These are phyloP conservation scores for Saturnispora dispora DNA, from an alignment of 805 yeast species.

Conservation along the genomic window DNA sequence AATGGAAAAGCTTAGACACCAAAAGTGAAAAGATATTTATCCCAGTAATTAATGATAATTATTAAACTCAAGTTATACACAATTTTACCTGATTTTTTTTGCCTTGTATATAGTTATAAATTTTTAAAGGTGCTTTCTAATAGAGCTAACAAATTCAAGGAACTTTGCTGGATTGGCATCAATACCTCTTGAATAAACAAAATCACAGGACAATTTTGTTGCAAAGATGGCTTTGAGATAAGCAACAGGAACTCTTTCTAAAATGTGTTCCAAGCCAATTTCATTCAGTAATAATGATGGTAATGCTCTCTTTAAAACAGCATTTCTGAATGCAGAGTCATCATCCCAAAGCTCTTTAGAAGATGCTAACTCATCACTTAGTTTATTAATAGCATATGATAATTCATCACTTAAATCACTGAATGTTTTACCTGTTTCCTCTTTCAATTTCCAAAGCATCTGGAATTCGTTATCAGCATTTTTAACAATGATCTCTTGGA, in stretches of 20 bases:
- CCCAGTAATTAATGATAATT: background rate
- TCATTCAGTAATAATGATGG: constrained; percentile 62
- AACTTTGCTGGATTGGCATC: constrained; percentile 74
- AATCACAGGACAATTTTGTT: constrained; percentile 72
- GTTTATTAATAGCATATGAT: constrained; percentile 58
- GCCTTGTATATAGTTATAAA: background rate
- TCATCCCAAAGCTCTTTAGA: constrained; percentile 79
- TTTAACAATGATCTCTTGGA: constrained; percentile 60
- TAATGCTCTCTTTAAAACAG: constrained; percentile 65
- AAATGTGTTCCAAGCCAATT: constrained; percentile 57
- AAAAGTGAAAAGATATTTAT: background rate
- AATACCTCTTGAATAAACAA: constrained; percentile 74
- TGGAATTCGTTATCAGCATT: constrained; percentile 84
- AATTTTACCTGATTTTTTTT: background rate
- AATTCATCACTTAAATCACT: constrained; percentile 64
- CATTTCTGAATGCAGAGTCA: constrained; percentile 67
- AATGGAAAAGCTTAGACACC: constrained; percentile 7
- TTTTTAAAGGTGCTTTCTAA: constrained; percentile 33
- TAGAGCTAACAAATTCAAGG: constrained; percentile 55
- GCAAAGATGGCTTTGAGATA: constrained; percentile 86
- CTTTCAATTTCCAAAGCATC: constrained; percentile 72
- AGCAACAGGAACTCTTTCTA: constrained; percentile 75
- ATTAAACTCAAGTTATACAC: background rate
- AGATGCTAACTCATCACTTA: constrained; percentile 65
- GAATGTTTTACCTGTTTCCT: constrained; percentile 52